These are phyloP conservation scores for Silene noctiflora DNA, from an alignment of 179 eudicot genomes.

Conservation along the genomic window DNA sequence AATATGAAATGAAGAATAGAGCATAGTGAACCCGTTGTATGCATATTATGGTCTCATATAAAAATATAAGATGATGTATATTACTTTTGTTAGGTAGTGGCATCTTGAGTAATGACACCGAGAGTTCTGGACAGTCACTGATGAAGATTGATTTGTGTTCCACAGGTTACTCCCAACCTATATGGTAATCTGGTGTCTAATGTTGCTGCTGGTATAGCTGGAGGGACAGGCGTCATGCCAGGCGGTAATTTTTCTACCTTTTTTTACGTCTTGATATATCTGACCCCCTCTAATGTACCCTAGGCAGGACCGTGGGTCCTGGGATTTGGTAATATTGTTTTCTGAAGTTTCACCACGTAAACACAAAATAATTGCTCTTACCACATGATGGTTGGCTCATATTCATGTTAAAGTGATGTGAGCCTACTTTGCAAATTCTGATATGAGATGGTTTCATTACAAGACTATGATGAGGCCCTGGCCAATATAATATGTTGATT, in stretches of 20 bases:
- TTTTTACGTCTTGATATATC: neutral
- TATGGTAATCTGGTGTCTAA: constrained; percentile 94
- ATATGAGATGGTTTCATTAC: neutral
- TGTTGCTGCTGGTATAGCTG: constrained; percentile 98
- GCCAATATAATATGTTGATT: neutral
- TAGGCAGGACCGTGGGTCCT: neutral
- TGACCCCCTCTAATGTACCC: neutral
- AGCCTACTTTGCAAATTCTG: neutral
- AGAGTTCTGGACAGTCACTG: neutral
- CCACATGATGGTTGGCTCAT: neutral
- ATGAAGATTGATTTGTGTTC: constrained; percentile 18
- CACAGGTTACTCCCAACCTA: constrained; percentile 91
- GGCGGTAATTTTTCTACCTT: constrained; percentile 54
- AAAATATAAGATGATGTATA: too few relatives aligned
- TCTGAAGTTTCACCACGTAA: neutral
- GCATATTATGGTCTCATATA: neutral
- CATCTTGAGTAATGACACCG: neutral
- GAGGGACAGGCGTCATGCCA: constrained; percentile 99
- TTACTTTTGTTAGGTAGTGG: neutral
- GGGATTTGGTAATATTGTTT: neutral
- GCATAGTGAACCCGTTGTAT: neutral
- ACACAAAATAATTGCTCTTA: too few relatives aligned
- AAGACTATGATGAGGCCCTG: neutral
- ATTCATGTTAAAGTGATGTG: neutral
- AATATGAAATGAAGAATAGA: neutral